phyloP scores from a whole-genome alignment of 1,284 basidiomycete genomes.

The Taiwanofungus camphoratus region DNA sequence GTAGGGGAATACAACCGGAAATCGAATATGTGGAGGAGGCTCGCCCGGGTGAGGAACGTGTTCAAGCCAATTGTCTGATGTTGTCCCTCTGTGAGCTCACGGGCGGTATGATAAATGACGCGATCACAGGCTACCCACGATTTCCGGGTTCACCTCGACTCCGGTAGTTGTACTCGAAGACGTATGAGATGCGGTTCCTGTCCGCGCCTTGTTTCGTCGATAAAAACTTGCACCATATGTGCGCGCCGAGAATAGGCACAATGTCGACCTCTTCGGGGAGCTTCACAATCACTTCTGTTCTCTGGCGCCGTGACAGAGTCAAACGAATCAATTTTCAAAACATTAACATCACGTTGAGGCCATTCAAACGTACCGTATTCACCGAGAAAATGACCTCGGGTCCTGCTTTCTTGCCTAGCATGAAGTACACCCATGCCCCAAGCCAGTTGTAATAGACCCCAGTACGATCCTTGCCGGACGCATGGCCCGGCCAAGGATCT shows the following conservation, averaged over 20 bases:
- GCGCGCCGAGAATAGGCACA: slow-evolving; percentile 22
- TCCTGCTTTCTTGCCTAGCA: slow-evolving; percentile 19
- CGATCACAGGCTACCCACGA: slow-evolving; percentile 17
- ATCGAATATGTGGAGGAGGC: slow-evolving; percentile 13
- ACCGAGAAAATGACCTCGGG: slow-evolving; percentile 18
- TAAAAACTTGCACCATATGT: slow-evolving; percentile 22
- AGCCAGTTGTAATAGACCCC: slow-evolving; percentile 19
- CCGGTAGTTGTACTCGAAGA: slow-evolving; percentile 28
- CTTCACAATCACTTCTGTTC: slow-evolving; percentile 24
- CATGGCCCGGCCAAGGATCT: slow-evolving; percentile 25
- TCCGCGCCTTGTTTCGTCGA: slow-evolving; percentile 6
- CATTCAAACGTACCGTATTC: slow-evolving; percentile 23
- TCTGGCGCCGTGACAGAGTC: slow-evolving; percentile 11
- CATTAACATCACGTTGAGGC: no score
- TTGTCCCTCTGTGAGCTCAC: neutral
- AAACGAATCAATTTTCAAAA: neutral
- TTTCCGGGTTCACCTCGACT: slow-evolving; percentile 23
- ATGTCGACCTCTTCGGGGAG: slow-evolving; percentile 21
- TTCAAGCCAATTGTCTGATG: slow-evolving; percentile 22
- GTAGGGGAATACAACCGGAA: slow-evolving; percentile 23
- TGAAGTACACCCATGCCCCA: slow-evolving; percentile 25
- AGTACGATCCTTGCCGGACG: slow-evolving; percentile 15
- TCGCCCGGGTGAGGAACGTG: slow-evolving; percentile 14
- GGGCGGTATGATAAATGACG: neutral
- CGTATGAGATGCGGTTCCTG: slow-evolving; percentile 18